Conservation (phyloP, 805 yeast species). For the Candida takata region DNA sequence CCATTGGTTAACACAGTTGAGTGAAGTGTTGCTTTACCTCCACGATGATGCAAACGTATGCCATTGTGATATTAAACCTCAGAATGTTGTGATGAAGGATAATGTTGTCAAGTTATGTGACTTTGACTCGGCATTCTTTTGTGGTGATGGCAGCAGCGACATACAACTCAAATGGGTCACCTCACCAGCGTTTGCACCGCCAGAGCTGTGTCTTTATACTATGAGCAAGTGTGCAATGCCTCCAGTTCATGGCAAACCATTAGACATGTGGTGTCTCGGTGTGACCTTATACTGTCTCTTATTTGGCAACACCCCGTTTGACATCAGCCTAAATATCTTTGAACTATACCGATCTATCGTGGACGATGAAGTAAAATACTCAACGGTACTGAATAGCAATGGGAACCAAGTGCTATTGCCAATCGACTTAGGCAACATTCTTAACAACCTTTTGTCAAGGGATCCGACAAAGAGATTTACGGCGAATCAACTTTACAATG, state of each 20-base stretch:
- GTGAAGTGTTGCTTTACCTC: not conserved
- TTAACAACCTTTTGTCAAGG: conserved; percentile 1
- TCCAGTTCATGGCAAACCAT: conserved; percentile 2
- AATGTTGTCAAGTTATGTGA: conserved; percentile 5
- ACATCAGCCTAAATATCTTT: not conserved
- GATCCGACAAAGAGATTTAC: conserved; percentile 4
- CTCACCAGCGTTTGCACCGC: conserved; percentile 12
- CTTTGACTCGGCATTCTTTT: conserved; percentile 4
- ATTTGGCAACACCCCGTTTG: conserved; percentile 7
- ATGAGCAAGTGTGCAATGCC: not conserved
- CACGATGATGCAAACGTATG: conserved; percentile 2
- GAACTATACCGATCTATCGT: not conserved
- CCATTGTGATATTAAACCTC: conserved; percentile 11
- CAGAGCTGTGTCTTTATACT: conserved; percentile 7
- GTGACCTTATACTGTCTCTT: conserved; percentile 5
- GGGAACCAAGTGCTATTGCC: not conserved
- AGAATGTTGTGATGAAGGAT: conserved; percentile 6
- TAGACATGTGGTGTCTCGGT: conserved; percentile 10
- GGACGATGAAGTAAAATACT: not conserved
- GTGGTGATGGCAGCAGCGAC: not conserved
- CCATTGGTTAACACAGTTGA: conserved; percentile 3
- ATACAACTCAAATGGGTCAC: not conserved
- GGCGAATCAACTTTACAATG: not conserved
- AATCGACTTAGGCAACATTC: not conserved
- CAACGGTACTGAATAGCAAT: not conserved